Evolutionary conservation across 2,329 filamentous ascomycete genomes (phyloP).

Genomic region (Aspergillus ruber): DNA sequence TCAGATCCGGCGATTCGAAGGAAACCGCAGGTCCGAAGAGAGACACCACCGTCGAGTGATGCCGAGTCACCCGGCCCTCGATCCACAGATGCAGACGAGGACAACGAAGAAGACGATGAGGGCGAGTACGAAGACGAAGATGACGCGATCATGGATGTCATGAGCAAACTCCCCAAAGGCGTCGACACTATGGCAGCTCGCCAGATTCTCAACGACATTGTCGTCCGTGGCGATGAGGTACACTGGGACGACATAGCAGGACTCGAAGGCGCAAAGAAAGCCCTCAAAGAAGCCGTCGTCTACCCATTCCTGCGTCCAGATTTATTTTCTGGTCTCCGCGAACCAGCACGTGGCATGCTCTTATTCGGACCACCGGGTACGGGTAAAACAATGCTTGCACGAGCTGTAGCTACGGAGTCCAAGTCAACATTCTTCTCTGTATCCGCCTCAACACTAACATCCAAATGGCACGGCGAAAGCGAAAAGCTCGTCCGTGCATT

Average conservation of each 20-base stretch:
- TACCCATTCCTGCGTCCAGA: constrained; percentile 95
- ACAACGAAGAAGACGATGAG: constrained; percentile 40
- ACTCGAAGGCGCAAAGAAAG: constrained; percentile 80
- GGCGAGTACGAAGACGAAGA: constrained; percentile 48
- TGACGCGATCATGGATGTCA: constrained; percentile 55
- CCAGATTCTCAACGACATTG: constrained; percentile 92
- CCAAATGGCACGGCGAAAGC: constrained; percentile 91
- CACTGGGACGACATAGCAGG: constrained; percentile 93
- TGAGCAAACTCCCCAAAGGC: constrained; percentile 73
- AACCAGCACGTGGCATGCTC: constrained; percentile 90
- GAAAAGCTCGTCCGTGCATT: constrained; percentile 93
- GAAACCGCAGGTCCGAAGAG: constrained; percentile 29
- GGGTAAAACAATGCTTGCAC: constrained; percentile 95
- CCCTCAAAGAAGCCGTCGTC: constrained; percentile 89
- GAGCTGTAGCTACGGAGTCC: constrained; percentile 90
- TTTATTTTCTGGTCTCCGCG: constrained; percentile 88
- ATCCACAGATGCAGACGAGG: constrained; percentile 42
- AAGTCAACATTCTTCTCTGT: constrained; percentile 96
- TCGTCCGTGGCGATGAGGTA: constrained; percentile 89
- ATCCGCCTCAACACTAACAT: constrained; percentile 86
- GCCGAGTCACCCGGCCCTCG: constrained; percentile 40
- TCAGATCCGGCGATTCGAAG: constrained; percentile 16
- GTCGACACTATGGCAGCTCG: constrained; percentile 77
- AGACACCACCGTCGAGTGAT: constrained; percentile 42
- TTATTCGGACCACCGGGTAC: constrained; percentile 96